These are phyloP conservation scores for Apiospora kogelbergensis DNA, from an alignment of 2,329 filamentous ascomycete species.

Conservation along the genomic window DNA sequence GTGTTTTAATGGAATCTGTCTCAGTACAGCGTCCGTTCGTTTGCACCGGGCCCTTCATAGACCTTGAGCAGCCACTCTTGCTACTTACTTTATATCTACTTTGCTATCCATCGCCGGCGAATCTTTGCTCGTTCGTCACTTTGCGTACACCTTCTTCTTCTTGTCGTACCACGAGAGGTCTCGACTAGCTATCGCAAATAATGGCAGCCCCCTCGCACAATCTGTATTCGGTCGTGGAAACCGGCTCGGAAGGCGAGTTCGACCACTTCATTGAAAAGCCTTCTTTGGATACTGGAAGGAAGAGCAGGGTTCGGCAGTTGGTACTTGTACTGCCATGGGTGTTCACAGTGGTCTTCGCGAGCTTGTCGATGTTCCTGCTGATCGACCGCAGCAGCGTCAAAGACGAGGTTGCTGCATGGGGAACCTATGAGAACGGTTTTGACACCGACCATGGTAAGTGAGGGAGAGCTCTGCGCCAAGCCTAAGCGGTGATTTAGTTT, in stretches of 20 bases:
- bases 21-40: not conserved
- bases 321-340: not conserved
- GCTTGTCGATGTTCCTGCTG: not conserved
- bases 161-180: too few species aligned
- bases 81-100: not conserved
- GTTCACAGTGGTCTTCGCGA: not conserved
- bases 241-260: not conserved
- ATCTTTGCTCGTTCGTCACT: not conserved
- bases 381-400: not conserved
- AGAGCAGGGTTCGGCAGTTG: not conserved
- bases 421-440: not conserved
- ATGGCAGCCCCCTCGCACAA: not conserved
- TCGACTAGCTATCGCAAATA: not conserved
- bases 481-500: too few species aligned
- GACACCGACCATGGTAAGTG: not conserved
- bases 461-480: too few species aligned
- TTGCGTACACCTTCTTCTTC: not conserved
- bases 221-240: not conserved
- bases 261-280: not conserved
- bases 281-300: not conserved
- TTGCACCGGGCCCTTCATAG: not conserved
- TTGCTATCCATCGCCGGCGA: not conserved
- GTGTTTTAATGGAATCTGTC: not conserved
- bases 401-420: not conserved
- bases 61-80: not conserved